Percentiles rank a stretch among this genome's conserved stretches.
These are phyloP conservation scores for Auriscalpium vulgare DNA, from an alignment of 768 basidiomycete species.

Conservation along the genomic window DNA sequence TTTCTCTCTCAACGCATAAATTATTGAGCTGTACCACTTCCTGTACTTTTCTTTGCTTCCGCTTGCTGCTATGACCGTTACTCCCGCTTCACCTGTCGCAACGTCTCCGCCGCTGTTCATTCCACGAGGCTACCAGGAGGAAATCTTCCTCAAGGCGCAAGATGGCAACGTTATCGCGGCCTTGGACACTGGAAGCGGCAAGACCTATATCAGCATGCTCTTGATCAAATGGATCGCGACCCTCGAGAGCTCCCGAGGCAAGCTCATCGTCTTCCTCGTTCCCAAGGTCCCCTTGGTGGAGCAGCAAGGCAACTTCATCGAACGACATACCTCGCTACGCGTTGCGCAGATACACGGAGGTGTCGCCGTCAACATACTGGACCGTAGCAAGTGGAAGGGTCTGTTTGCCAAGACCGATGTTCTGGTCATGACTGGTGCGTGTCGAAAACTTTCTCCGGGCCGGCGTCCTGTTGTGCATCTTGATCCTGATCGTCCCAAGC, in stretches of 20 bases:
- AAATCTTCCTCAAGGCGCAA: conserved; percentile 45
- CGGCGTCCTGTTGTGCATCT: conserved; percentile 4
- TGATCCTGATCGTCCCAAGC: conserved; percentile 33
- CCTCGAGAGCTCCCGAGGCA: conserved; percentile 40
- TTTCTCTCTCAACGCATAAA: too few relatives aligned
- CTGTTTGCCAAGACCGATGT: conserved; percentile 62
- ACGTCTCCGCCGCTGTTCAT: conserved; percentile 12
- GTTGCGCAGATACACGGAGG: conserved; percentile 66
- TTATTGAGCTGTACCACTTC: too few relatives aligned
- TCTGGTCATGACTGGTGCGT: conserved; percentile 76
- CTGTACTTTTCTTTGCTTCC: too few relatives aligned
- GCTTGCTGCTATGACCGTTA: neutral
- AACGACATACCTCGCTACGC: conserved; percentile 54
- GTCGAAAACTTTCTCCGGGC: neutral
- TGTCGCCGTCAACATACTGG: conserved; percentile 61
- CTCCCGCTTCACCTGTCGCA: neutral
- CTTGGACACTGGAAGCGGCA: conserved; percentile 53
- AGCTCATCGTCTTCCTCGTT: conserved; percentile 72
- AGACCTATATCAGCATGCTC: conserved; percentile 50
- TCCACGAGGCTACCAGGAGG: conserved; percentile 47
- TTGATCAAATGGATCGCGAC: conserved; percentile 71
- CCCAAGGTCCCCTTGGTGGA: conserved; percentile 82
- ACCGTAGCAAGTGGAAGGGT: conserved; percentile 55
- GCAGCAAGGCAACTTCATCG: conserved; percentile 68
- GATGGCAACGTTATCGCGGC: conserved; percentile 49